Conservation (phyloP, 1,139 yeast genomes). For the Spathaspora sp. region DNA sequence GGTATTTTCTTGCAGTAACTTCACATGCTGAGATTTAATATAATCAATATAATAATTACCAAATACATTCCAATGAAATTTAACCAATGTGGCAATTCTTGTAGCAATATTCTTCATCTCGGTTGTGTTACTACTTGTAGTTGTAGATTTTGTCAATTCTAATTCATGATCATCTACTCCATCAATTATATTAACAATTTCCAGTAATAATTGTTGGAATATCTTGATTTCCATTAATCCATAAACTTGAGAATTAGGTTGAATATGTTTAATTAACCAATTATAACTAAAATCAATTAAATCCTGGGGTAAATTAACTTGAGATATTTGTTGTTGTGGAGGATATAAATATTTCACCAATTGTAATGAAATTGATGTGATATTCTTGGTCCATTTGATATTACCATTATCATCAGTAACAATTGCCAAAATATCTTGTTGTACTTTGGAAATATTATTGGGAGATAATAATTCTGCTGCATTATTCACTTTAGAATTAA, state of each 20-base stretch:
- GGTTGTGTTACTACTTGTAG: not conserved
- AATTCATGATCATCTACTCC: conserved; percentile 12
- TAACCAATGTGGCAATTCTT: conserved; percentile 56
- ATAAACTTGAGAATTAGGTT: conserved; percentile 79
- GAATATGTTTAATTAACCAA: conserved; percentile 85
- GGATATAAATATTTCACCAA: conserved; percentile 47
- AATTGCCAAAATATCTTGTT: conserved; percentile 69
- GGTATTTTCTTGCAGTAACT: conserved; percentile 10
- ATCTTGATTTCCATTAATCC: conserved; percentile 72
- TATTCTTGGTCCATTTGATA: conserved; percentile 86
- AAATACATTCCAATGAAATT: conserved; percentile 77
- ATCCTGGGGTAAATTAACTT: conserved; percentile 30
- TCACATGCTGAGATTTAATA: conserved; percentile 13
- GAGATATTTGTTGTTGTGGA: not conserved
- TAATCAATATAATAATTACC: conserved; percentile 46
- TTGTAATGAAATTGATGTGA: conserved; percentile 71
- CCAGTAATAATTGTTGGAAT: conserved; percentile 49
- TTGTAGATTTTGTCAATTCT: conserved; percentile 1
- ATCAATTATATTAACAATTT: conserved; percentile 24
- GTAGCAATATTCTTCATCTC: conserved; percentile 52
- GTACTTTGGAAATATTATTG: conserved; percentile 34
- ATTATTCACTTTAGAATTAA: conserved; percentile 21
- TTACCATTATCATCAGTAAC: conserved; percentile 85
- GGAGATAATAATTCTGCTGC: conserved; percentile 26
- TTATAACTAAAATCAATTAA: conserved; percentile 67